Evolutionary conservation across 345 rosid genomes (phyloP).

Genomic region (Trapa bicornis): DNA sequence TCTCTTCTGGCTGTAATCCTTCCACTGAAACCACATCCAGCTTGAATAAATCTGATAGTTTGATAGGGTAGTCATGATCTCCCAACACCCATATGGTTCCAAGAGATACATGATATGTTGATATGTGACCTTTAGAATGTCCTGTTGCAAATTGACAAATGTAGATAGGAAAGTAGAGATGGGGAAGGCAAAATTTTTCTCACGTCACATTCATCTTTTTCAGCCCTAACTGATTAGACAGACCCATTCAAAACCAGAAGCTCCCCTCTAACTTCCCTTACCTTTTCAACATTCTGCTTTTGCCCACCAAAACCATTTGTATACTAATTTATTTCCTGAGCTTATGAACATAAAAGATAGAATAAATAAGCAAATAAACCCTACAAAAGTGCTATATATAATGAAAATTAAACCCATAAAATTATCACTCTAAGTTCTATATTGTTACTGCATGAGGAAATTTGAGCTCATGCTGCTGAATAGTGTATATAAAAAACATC

Average conservation of each 20-base stretch:
- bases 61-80: background rate
- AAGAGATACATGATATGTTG: background rate
- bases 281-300: background rate
- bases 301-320: background rate
- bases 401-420: too few species aligned
- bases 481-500: background rate
- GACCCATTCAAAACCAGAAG: constrained; percentile 6
- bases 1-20: background rate
- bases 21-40: background rate
- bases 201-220: constrained; percentile 7
- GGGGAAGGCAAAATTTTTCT: background rate
- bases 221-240: constrained; percentile 4
- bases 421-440: background rate
- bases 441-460: too few species aligned
- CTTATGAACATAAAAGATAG: too few species aligned
- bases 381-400: too few species aligned
- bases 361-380: too few species aligned
- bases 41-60: background rate
- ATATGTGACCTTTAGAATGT: background rate
- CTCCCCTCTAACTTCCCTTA: background rate
- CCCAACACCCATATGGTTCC: background rate
- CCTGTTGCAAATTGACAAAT: too few species aligned
- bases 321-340: too few species aligned
- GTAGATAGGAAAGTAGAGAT: too few species aligned
- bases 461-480: too few species aligned